A percentile compares a stretch with the other conserved stretches of the same genome.
Conservation (phyloP, 305 asterid species). For the Fraxinus dipetala region DNA sequence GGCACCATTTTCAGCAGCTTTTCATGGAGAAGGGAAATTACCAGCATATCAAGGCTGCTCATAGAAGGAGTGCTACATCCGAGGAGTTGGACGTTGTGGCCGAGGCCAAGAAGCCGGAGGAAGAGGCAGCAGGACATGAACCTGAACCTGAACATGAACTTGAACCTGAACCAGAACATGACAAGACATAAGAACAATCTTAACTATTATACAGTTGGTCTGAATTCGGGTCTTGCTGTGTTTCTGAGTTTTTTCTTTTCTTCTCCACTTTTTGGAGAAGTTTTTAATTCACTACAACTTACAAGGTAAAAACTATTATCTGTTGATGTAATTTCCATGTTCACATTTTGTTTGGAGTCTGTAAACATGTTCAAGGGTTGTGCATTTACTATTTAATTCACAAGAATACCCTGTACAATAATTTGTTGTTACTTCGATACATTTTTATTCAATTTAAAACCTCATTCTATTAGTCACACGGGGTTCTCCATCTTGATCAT, state of each 20-base stretch:
- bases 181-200: conserved; percentile 27
- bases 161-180: conserved; percentile 26
- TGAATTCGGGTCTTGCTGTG: neutral
- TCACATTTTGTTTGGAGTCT: conserved; percentile 19
- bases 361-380: conserved; percentile 18
- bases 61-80: conserved; percentile 32
- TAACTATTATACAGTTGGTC: neutral
- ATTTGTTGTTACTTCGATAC: conserved; percentile 7
- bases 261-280: neutral
- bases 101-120: conserved; percentile 15
- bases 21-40: conserved; percentile 73
- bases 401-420: conserved; percentile 11
- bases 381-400: conserved; percentile 20
- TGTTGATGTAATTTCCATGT: neutral
- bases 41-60: conserved; percentile 55
- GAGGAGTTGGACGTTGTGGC: conserved; percentile 14
- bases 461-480: neutral
- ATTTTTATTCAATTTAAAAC: neutral
- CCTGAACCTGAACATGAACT: conserved; percentile 23
- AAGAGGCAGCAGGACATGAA: conserved; percentile 9
- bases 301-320: neutral
- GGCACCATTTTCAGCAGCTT: conserved; percentile 69
- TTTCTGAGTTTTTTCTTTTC: neutral
- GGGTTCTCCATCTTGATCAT: neutral
- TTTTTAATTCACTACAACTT: conserved; percentile 5